Percentiles rank a stretch among this genome's conserved stretches.
These are phyloP conservation scores for Saccharomycopsis sp. DNA, from an alignment of 805 yeast species.

Conservation along the genomic window DNA sequence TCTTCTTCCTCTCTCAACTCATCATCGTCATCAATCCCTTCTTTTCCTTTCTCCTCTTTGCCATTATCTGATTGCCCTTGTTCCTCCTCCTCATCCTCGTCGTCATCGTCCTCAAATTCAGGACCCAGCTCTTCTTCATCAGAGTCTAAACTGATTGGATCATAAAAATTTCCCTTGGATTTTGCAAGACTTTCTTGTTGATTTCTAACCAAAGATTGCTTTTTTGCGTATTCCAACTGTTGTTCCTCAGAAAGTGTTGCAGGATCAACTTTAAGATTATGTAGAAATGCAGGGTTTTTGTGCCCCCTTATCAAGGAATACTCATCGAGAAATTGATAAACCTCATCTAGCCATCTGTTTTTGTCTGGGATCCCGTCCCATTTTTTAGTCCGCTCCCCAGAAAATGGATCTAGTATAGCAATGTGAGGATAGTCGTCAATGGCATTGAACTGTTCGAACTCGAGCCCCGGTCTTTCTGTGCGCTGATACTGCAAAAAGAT, in stretches of 20 bases:
- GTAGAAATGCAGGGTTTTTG: constrained; percentile 32
- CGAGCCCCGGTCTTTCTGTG: constrained; percentile 66
- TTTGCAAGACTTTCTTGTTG: constrained; percentile 24
- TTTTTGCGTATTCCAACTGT: constrained; percentile 68
- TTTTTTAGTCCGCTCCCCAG: constrained; percentile 77
- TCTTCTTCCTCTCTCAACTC: constrained; percentile 20
- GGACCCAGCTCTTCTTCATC: constrained; percentile 17
- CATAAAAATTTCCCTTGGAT: constrained; percentile 9
- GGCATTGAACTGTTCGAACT: constrained; percentile 65
- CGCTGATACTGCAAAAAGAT: constrained; percentile 78
- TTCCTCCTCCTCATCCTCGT: constrained; percentile 19
- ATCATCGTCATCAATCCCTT: constrained; percentile 19
- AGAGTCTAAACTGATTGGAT: constrained; percentile 15
- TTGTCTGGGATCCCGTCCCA: constrained; percentile 67
- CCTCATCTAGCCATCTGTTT: constrained; percentile 54
- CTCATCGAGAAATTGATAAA: constrained; percentile 54
- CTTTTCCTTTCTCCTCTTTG: constrained; percentile 4
- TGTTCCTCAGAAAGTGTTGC: constrained; percentile 70
- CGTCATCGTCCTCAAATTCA: constrained; percentile 20
- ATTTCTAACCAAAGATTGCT: constrained; percentile 59
- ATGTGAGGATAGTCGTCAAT: constrained; percentile 73
- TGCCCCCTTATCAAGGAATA: constrained; percentile 58
- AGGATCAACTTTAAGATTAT: constrained; percentile 52
- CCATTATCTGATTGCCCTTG: constrained; percentile 7
- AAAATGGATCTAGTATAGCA: constrained; percentile 86